These are phyloP conservation scores for Pouteria campechiana DNA, from an alignment of 179 eudicot species.

Conservation along the genomic window DNA sequence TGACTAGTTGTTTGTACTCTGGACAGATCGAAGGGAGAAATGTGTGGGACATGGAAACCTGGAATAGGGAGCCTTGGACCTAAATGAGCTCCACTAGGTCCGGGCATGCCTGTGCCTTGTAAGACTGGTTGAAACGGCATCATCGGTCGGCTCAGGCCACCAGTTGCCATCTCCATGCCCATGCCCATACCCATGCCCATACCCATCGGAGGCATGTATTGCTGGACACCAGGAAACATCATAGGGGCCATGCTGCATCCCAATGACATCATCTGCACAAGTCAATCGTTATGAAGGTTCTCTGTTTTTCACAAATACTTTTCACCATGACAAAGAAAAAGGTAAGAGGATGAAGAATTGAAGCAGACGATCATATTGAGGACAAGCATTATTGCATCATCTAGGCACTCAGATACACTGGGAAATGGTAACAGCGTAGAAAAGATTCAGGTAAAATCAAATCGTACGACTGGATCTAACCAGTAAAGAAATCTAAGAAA, in stretches of 20 bases:
- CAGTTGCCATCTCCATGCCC: conserved; percentile 42
- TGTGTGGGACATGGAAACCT: conserved; percentile 29
- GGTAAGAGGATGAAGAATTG: neutral
- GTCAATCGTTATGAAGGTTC: neutral
- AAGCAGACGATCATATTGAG: neutral
- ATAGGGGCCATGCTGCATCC: conserved; percentile 71
- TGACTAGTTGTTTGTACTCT: conserved; percentile 23
- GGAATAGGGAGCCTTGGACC: conserved; percentile 36
- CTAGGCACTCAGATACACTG: neutral
- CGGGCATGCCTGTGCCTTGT: conserved; percentile 28
- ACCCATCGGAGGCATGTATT: conserved; percentile 51
- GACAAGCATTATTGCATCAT: neutral
- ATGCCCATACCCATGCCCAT: conserved; percentile 52
- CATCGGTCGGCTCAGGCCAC: conserved; percentile 54
- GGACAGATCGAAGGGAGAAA: conserved; percentile 26
- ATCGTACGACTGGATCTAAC: too few relatives aligned
- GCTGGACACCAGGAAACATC: conserved; percentile 80
- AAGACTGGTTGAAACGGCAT: conserved; percentile 38
- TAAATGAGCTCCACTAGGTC: conserved; percentile 25
- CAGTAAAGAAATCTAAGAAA: too few relatives aligned
- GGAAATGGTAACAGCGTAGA: neutral
- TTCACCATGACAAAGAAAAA: neutral
- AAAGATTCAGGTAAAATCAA: neutral
- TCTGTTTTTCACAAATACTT: neutral
- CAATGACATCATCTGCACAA: conserved; percentile 74